A percentile compares a stretch with the other conserved stretches of the same genome.
phyloP scores from a whole-genome alignment of 228 moss, liverwort and hornwort species.

The Sphagnum magellanicum region DNA sequence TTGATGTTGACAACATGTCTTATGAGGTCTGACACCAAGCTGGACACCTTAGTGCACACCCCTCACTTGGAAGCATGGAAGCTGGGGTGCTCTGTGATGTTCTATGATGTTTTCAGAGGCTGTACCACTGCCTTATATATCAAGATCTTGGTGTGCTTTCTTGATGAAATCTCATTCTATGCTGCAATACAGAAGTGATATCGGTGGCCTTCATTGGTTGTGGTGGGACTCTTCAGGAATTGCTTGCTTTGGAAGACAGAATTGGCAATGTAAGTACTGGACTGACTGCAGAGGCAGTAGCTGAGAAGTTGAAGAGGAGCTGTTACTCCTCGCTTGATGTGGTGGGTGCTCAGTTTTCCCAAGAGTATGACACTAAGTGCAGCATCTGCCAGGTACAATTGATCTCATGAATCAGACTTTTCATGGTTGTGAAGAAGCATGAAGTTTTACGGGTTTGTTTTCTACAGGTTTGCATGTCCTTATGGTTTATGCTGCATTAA shows the following conservation, averaged over 20 bases:
- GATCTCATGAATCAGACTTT: neutral
- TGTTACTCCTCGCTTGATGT: slow-evolving; percentile 20
- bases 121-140: no score
- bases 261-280: slow-evolving; percentile 37
- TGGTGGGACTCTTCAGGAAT: slow-evolving; percentile 9
- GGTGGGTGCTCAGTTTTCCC: slow-evolving; percentile 11
- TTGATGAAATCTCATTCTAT: no score
- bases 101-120: no score
- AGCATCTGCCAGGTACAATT: slow-evolving; percentile 28
- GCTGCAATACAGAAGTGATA: no score
- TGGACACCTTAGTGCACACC: no score
- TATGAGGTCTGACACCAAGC: slow-evolving; percentile 19
- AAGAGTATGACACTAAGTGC: slow-evolving; percentile 31
- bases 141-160: no score
- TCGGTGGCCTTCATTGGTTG: no score
- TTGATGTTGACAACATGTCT: slow-evolving; percentile 42
- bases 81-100: no score
- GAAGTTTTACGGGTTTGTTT: neutral
- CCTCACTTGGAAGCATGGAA: no score
- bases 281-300: slow-evolving; percentile 16
- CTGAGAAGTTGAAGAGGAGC: slow-evolving; percentile 17
- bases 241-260: slow-evolving; percentile 6
- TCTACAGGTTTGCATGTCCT: no score
- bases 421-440: neutral
- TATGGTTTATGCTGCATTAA: no score